Percentiles rank a stretch among this genome's conserved stretches.
phyloP scores from a whole-genome alignment of 208 protist genomes.

The Trichomonas tenax region DNA sequence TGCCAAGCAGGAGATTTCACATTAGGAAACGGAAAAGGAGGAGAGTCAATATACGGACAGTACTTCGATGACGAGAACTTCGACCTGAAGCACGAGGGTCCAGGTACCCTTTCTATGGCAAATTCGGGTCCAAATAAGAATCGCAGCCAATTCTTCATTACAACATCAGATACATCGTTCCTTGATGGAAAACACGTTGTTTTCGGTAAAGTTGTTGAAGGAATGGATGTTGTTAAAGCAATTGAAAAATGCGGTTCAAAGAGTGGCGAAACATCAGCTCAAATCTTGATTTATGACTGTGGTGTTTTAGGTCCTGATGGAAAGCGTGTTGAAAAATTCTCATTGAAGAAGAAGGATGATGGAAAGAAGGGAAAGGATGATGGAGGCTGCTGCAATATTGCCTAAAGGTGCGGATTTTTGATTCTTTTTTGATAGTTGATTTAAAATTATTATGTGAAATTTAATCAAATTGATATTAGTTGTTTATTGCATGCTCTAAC shows the following conservation, averaged over 20 bases:
- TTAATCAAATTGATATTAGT: too few species aligned
- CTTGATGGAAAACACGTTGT: constrained; percentile 45
- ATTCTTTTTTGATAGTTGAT: too few species aligned
- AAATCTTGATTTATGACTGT: background rate
- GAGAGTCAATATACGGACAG: constrained; percentile 33
- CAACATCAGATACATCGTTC: constrained; percentile 8
- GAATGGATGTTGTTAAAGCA: constrained; percentile 37
- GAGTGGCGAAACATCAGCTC: background rate
- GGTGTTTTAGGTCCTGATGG: background rate
- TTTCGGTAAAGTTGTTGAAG: constrained; percentile 45
- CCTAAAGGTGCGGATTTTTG: background rate
- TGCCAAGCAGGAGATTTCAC: constrained; percentile 74
- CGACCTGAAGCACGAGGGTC: constrained; percentile 54
- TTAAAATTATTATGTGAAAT: too few species aligned
- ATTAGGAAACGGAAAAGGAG: constrained; percentile 57
- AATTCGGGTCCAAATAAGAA: constrained; percentile 49
- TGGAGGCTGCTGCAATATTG: background rate
- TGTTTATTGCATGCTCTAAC: too few species aligned
- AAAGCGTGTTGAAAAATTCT: background rate
- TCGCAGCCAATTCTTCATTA: constrained; percentile 52
- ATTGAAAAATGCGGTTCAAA: constrained; percentile 26
- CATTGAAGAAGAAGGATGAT: background rate
- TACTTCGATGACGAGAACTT: constrained; percentile 71
- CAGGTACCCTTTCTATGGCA: constrained; percentile 47
- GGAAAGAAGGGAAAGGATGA: background rate